Conservation (phyloP, 306 rosid species). For the Medicago arabica region DNA sequence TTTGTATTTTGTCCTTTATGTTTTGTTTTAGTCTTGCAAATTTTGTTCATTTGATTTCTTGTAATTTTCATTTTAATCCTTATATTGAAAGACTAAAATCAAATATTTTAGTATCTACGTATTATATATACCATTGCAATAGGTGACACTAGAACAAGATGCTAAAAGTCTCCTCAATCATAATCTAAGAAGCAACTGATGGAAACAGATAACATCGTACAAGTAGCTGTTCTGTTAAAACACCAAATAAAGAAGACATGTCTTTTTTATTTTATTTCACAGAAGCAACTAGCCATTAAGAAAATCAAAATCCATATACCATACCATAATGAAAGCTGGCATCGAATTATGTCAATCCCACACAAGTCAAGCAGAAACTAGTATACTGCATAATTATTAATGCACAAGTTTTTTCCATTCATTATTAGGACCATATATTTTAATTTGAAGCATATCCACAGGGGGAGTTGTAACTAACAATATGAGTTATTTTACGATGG, state of each 20-base stretch:
- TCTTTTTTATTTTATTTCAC: neutral
- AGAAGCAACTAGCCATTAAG: slow-evolving; percentile 10
- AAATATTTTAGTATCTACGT: too few species aligned
- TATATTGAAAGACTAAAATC: too few species aligned
- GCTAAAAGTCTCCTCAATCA: slow-evolving; percentile 71
- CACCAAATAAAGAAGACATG: slow-evolving; percentile 1
- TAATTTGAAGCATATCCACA: neutral
- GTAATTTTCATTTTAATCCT: too few species aligned
- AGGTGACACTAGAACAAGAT: too few species aligned
- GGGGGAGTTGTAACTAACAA: neutral
- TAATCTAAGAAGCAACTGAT: slow-evolving; percentile 66
- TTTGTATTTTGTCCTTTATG: too few species aligned
- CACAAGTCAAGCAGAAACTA: slow-evolving; percentile 14
- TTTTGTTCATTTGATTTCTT: too few species aligned
- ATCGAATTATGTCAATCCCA: slow-evolving; percentile 11
- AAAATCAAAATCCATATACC: slow-evolving; percentile 21
- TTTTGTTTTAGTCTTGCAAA: too few species aligned
- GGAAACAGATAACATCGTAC: slow-evolving; percentile 36
- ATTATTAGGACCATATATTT: neutral
- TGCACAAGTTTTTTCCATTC: too few species aligned
- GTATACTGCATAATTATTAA: too few species aligned
- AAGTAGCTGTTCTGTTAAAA: slow-evolving; percentile 22
- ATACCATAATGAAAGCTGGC: neutral
- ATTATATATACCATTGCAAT: too few species aligned
- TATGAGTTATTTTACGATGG: slow-evolving; percentile 13